These are phyloP conservation scores for Candida nitratophila DNA, from an alignment of 805 yeast species.

Conservation along the genomic window DNA sequence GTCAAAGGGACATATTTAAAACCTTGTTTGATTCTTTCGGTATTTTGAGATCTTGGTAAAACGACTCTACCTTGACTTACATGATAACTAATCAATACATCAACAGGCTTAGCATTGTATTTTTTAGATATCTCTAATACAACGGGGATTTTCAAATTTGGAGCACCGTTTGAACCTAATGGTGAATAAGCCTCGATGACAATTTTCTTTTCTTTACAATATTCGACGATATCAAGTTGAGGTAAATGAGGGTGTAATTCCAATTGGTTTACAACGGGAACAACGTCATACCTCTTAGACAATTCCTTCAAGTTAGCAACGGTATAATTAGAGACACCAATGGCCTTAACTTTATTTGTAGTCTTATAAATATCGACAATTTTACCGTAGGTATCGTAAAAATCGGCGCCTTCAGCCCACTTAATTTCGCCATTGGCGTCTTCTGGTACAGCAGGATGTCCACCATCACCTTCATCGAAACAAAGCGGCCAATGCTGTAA, in stretches of 20 bases:
- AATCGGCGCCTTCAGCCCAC: constrained; percentile 81
- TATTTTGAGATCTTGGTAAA: constrained; percentile 66
- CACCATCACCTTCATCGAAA: constrained; percentile 33
- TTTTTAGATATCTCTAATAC: constrained; percentile 49
- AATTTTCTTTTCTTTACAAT: constrained; percentile 29
- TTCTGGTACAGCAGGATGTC: constrained; percentile 29
- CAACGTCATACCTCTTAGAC: constrained; percentile 35
- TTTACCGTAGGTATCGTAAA: constrained; percentile 61
- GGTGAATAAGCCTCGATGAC: constrained; percentile 53
- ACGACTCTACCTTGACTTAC: constrained; percentile 53
- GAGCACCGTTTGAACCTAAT: constrained; percentile 60
- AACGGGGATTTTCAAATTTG: constrained; percentile 44
- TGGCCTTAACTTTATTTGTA: constrained; percentile 39
- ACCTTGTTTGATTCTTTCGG: constrained; percentile 47
- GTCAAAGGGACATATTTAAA: constrained; percentile 29
- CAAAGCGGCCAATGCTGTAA: constrained; percentile 47
- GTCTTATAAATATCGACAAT: constrained; percentile 64
- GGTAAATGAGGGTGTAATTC: constrained; percentile 42
- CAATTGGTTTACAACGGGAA: constrained; percentile 51
- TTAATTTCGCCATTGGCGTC: constrained; percentile 38
- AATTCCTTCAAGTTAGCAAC: constrained; percentile 31
- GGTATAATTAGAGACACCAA: constrained; percentile 55
- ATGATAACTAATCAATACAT: constrained; percentile 57
- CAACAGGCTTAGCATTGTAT: constrained; percentile 45
- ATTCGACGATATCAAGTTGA: constrained; percentile 33